Base-by-base conservation (phyloP, 352 stramenopile genomes). In the Phytopythium boreale region DNA sequence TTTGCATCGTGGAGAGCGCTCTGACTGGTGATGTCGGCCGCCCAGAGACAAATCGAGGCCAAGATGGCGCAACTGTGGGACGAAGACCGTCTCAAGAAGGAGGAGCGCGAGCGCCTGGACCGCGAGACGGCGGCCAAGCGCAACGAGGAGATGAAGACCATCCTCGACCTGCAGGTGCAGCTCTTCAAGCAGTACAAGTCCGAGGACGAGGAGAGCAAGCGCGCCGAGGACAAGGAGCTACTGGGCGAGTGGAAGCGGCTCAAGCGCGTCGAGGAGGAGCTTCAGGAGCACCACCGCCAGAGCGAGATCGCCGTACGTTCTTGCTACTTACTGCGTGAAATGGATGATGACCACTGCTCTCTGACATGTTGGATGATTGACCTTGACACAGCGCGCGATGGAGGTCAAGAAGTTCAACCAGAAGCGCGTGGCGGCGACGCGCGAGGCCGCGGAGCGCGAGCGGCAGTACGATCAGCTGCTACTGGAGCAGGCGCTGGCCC, bases 341-440 rank as follows among this genome's bases (percentile, higher is more conserved):
- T 14, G 11, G 10, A 39, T 39, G 34, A 39, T 39, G 34, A 14
- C 7, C 6, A 14, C 34, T 7, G 10, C 6, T 2, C 7, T 39
- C 34, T 39, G 11, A 39, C 34, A 39, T 14, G 10, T 39, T 29
- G 11, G 43, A 22, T 37, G 43, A 50, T 20, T 52, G 46, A 10
- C 52, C 1, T 2, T 19, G 34, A 24, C 14, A 27, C 55, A 87
- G 73, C 74, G 82, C 49, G 84, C 84, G 9, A 70, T 87, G 55
- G 82, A 92, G 46, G 81, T 93, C 34, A 90, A 93, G 61, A 67
- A 58, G 34, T 92, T 92, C 56, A 92, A 93, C 49, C 71, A 85
- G 62, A 77, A 90, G 57, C 80, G 84, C 2, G 75, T 84, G 11
- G 84, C 88, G 29, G 72, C 74, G 11, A 83, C 55, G 59, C 78